phyloP scores from a whole-genome alignment of 257 asterid species.

The Mitragyna speciosa region DNA sequence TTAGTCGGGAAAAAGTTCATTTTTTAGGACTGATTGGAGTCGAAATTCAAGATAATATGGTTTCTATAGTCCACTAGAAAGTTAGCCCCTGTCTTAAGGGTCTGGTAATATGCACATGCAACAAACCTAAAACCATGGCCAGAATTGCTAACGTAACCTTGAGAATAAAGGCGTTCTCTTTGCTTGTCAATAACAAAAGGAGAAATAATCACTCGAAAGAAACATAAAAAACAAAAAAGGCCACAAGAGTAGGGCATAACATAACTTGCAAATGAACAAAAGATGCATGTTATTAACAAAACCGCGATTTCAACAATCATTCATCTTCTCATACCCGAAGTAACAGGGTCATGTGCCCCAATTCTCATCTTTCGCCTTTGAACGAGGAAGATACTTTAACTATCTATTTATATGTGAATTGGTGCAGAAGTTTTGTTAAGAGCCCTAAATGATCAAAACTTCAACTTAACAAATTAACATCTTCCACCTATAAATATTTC shows the following conservation, averaged over 20 bases:
- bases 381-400: constrained; percentile 28
- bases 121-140: constrained; percentile 31
- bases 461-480: constrained; percentile 2
- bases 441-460: background rate
- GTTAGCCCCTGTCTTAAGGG: constrained; percentile 28
- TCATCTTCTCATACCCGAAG: constrained; percentile 10
- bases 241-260: background rate
- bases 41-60: constrained; percentile 4
- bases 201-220: constrained; percentile 18
- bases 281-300: background rate
- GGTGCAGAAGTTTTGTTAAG: background rate
- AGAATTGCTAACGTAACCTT: constrained; percentile 46
- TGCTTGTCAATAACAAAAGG: constrained; percentile 52
- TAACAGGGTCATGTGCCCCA: constrained; percentile 50
- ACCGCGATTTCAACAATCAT: constrained; percentile 20
- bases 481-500: constrained; percentile 7
- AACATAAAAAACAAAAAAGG: constrained; percentile 18
- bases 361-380: constrained; percentile 48
- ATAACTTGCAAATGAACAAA: constrained; percentile 5
- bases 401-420: constrained; percentile 16
- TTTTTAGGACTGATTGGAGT: background rate
- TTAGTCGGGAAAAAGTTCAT: background rate
- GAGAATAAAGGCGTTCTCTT: constrained; percentile 42
- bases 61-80: background rate
- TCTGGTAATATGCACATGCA: constrained; percentile 45